These are phyloP conservation scores for Phragmites australis DNA, from an alignment of 176 grass and related monocot species.

Conservation along the genomic window DNA sequence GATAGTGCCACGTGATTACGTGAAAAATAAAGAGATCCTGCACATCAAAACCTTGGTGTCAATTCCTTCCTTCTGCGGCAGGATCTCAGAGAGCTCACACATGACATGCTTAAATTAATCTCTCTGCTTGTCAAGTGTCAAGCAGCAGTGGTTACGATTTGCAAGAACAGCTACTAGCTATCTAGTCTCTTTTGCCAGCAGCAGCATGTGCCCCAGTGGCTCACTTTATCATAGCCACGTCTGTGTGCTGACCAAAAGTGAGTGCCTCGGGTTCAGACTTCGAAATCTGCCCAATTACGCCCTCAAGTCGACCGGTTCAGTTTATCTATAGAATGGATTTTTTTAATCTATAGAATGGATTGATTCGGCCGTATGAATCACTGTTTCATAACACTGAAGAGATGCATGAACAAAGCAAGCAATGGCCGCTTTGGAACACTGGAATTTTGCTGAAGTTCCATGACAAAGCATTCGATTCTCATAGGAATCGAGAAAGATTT, in stretches of 20 bases:
- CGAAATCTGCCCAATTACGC: background rate
- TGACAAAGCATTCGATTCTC: background rate
- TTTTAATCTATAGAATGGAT: too few species aligned
- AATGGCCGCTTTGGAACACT: too few species aligned
- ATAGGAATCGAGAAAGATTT: background rate
- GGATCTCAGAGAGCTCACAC: background rate
- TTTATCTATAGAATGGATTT: background rate
- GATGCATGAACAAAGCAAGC: background rate
- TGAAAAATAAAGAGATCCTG: background rate
- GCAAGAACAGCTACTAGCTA: background rate
- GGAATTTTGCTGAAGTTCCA: background rate
- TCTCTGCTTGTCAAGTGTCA: slow-evolving; percentile 19
- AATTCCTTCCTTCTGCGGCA: background rate
- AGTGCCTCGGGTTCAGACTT: background rate
- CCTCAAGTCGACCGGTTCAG: background rate
- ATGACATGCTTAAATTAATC: background rate
- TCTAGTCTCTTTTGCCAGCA: background rate
- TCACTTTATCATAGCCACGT: background rate
- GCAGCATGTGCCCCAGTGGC: background rate
- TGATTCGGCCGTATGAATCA: too few species aligned
- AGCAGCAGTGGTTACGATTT: slow-evolving; percentile 20
- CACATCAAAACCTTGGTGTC: background rate
- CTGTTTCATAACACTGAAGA: background rate
- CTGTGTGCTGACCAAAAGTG: background rate
- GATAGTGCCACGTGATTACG: too few species aligned